Evolutionary conservation across 495 filamentous ascomycete genomes (phyloP), one percentile per base, ranked within the genome.

Genomic region (Penicillium egyptiacum): DNA sequence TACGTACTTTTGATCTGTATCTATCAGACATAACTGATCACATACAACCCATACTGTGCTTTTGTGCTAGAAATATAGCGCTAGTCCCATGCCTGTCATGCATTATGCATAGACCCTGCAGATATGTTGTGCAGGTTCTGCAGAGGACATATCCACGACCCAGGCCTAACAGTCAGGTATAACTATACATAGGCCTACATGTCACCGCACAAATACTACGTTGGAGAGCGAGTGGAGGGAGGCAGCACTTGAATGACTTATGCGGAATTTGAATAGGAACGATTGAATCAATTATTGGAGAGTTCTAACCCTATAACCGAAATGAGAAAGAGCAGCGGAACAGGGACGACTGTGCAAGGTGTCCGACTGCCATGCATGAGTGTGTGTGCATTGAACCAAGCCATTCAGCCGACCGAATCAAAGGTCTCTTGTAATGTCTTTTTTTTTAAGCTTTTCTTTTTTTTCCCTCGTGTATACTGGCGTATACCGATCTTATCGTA

Each of bases 221-320:
- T 25, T 45, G 31, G 2, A 45, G 25, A 46, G 5, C 17, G 23
- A 26, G 25, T 28, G 10, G 30, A 11, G 30, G 26, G 10, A 16
- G 3, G 20, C 25, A 49, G 26, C 5, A 28, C 8, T 28, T 28
- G 7, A 9, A 30, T 22, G 33, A 17, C n/a, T 39, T 39, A 17
- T 39, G n/a, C 35, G 3, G 17, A 8, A 39, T 39, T 39, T 17
- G 44, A 50, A 55, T 31, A 42, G 22, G 40, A 50, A 41, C 31
- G 42, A 43, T 53, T 40, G 50, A 59, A 59, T 59, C 50, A 48
- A 65, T 56, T 62, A 53, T 57, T 50, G n/a, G 44, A 50, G 19
- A 39, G 4, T 50, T 50, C 55, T 64, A 56, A 48, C 41, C n/a
- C 57, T 9, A 56, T 48, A 50, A 55, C 35, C 35, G 39, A 28